Percentiles rank a stretch among this genome's conserved stretches.
These are phyloP conservation scores for Aspergillus campestris DNA, from an alignment of 495 filamentous ascomycete species.

Conservation along the genomic window DNA sequence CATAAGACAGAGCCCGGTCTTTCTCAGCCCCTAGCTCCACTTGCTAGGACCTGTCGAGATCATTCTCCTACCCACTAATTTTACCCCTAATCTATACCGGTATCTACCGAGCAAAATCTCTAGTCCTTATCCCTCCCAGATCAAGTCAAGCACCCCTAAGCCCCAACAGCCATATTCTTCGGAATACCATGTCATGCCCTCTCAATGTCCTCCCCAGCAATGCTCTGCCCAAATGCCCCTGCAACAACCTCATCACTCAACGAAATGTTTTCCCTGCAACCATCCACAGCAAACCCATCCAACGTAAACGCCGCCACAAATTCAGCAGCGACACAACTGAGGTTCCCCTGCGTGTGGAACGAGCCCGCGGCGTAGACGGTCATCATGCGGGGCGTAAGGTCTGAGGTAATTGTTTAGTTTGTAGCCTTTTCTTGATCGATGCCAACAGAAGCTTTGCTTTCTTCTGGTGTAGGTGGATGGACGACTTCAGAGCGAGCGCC, in stretches of 20 bases:
- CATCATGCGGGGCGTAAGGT: slow-evolving; percentile 33
- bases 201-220: slow-evolving; percentile 21
- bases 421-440: too few species aligned
- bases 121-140: slow-evolving; percentile 12
- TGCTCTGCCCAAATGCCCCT: slow-evolving; percentile 13
- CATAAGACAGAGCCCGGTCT: too few species aligned
- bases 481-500: not conserved
- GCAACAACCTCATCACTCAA: slow-evolving; percentile 16
- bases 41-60: too few species aligned
- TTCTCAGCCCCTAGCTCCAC: too few species aligned
- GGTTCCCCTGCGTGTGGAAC: slow-evolving; percentile 44
- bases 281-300: slow-evolving; percentile 17
- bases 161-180: slow-evolving; percentile 7
- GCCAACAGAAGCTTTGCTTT: too few species aligned
- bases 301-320: slow-evolving; percentile 18
- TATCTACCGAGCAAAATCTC: too few species aligned
- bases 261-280: slow-evolving; percentile 11
- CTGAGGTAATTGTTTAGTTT: too few species aligned
- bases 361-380: slow-evolving; percentile 40
- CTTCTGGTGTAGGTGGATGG: too few species aligned
- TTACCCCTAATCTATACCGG: too few species aligned
- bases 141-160: slow-evolving; percentile 19
- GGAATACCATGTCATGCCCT: slow-evolving; percentile 14
- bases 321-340: slow-evolving; percentile 25
- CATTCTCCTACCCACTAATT: too few species aligned